Base-by-base conservation (phyloP, 1,139 yeast species). In the Citeromyces hawaiiensis region DNA sequence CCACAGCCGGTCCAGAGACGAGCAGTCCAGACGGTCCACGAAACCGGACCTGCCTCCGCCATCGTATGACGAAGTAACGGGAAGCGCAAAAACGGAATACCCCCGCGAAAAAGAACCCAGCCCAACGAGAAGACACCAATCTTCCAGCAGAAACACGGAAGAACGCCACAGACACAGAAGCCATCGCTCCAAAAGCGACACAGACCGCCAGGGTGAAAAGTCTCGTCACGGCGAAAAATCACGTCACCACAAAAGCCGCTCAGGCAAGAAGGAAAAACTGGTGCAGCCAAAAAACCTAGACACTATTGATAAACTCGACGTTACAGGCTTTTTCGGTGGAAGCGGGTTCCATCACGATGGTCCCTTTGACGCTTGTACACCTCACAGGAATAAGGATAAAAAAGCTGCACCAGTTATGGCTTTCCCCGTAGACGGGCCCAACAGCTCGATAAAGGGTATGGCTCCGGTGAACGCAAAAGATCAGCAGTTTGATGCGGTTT, bases 281-380 rank as follows among this genome's bases (percentile, higher is more conserved):
- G 57, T 52, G 56, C 60, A 49, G 53, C 69, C 48, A 18, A 76
- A 77, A 49, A 75, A 76, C 48, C 73, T 91, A 47, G 98, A 91
- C 55, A 85, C 94, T 4, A 91, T 91, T 51, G 98, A 91, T 62
- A 83, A 83, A 59, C 68, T 91, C 49, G 98, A 91, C 57, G 97
- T 88, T 32, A 87, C 97, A 6, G 97, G 95, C 1, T 70, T 91
- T 47, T 88, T 83, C 56, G 96, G 96, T n/a, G 80, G 85, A 36
- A 83, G 83, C 21, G 85, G 91, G 1, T 91, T 91, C 69, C 98
- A 91, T 59, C 98, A 91, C 58, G 98, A 91, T 60, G 98, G 98
- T 11, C 98, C 98, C 14, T 91, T 91, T 58, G 98, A 91, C 59
- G 98, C 98, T 2, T 88, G 97, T 60, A 83, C 94, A 4, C 97